These are phyloP conservation scores for Neurospora sp. DNA, from an alignment of 2,329 filamentous ascomycete species.

Conservation along the genomic window DNA sequence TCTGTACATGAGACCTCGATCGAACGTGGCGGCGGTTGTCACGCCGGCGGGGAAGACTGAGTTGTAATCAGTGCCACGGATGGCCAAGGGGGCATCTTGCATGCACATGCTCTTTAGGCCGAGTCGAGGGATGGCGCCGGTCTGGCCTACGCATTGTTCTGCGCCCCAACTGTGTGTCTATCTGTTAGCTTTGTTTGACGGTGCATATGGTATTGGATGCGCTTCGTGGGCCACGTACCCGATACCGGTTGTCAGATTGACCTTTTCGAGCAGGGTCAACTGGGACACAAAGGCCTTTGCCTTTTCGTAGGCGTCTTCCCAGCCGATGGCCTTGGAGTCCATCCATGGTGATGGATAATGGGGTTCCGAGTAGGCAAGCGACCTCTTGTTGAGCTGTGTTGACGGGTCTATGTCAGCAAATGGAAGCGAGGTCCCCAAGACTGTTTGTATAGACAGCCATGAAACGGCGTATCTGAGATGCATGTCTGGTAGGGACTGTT, in stretches of 20 bases:
- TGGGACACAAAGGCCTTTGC: slow-evolving; percentile 74
- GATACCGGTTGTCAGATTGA: slow-evolving; percentile 87
- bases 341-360: slow-evolving; percentile 85
- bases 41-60: slow-evolving; percentile 74
- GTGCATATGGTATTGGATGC: neutral
- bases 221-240: slow-evolving; percentile 44
- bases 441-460: slow-evolving; percentile 6
- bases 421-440: slow-evolving; percentile 2
- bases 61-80: slow-evolving; percentile 68
- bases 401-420: slow-evolving; percentile 12
- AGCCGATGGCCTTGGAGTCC: slow-evolving; percentile 59
- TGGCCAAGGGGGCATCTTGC: slow-evolving; percentile 76
- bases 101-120: slow-evolving; percentile 68
- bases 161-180: slow-evolving; percentile 45
- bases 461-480: slow-evolving; percentile 7
- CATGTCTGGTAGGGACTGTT: slow-evolving; percentile 8
- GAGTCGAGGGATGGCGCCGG: slow-evolving; percentile 58
- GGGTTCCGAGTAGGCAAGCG: slow-evolving; percentile 39
- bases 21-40: slow-evolving; percentile 76
- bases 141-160: slow-evolving; percentile 70
- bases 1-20: slow-evolving; percentile 59
- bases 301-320: slow-evolving; percentile 66
- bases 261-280: slow-evolving; percentile 78
- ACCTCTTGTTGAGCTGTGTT: slow-evolving; percentile 16
- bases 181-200: neutral